Base-by-base conservation (phyloP, 768 basidiomycete genomes). In the Lepiota venenata region DNA sequence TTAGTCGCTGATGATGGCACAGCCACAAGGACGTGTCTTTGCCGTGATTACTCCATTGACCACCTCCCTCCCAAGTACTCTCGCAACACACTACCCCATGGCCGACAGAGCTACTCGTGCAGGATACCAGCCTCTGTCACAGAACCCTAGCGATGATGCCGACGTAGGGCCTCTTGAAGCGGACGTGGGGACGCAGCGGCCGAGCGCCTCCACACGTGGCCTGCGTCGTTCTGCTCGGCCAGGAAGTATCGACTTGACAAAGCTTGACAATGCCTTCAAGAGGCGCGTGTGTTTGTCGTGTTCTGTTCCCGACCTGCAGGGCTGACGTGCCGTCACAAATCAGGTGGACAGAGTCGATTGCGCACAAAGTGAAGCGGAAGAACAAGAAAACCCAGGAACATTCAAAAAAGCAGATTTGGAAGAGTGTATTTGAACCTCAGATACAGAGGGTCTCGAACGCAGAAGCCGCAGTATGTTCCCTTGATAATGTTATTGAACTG, bases 301-400 rank as follows among this genome's bases (percentile, higher is more conserved):
- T 48, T 25, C 29, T 35, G 38, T 29, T 57, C 2, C 44, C 29
- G 25, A 22, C 27, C n/a, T 47, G 50, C 10, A 32, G 43, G 38
- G 9, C 41, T 50, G 10, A 38, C 44, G 11, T 46, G 37, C 14
- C 52, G 12, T 50, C 20, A 27, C 4, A 10, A 27, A 20, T 36
- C 39, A 89, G 88, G 64, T 93, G 91, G 91, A 93, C 91, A 11
- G 84, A 88, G 61, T 87, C 86, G 50, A 92, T 93, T 60, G 86
- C 91, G 1, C 85, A 91, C 71, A 90, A 88, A 69, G 82, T 93
- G 48, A 88, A 87, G 60, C 81, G 87, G 53, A 90, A 88, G 75
- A 89, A 85, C 64, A 87, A 84, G 75, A 82, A 80, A 60, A 74
- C 75, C 14, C 76, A 81, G 38, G 81, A 82, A 53, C 77, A 83